Evolutionary conservation across 2,329 filamentous ascomycete species (phyloP).

Genomic region (Alternaria gansuensis): DNA sequence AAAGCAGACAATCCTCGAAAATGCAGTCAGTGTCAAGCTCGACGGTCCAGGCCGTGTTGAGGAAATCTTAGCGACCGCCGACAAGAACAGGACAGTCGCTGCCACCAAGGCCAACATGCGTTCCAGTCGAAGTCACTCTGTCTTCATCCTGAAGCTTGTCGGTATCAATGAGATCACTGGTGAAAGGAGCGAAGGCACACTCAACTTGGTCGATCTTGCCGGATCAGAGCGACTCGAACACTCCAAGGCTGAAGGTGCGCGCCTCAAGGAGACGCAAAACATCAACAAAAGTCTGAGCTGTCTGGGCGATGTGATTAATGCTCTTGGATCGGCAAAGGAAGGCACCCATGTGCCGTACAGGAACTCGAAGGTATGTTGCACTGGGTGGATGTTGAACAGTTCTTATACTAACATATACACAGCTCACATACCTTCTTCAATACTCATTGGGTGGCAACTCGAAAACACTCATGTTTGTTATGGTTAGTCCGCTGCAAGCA

Average conservation of each 20-base stretch:
- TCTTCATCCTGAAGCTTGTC: conserved; percentile 83
- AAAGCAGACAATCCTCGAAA: conserved; percentile 82
- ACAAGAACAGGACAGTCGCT: conserved; percentile 87
- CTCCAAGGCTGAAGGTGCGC: conserved; percentile 83
- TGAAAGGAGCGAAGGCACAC: conserved; percentile 87
- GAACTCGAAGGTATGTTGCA: conserved; percentile 80
- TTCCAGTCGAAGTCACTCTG: conserved; percentile 91
- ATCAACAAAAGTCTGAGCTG: conserved; percentile 96
- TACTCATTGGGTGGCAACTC: conserved; percentile 94
- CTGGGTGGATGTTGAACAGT: background rate
- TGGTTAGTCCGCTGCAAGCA: conserved; percentile 90
- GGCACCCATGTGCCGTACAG: conserved; percentile 87
- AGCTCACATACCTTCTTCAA: conserved; percentile 92
- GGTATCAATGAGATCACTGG: conserved; percentile 76
- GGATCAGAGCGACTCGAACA: conserved; percentile 91
- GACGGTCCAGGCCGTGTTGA: conserved; percentile 84
- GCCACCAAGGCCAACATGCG: conserved; percentile 98
- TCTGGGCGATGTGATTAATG: conserved; percentile 92
- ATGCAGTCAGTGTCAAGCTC: conserved; percentile 78
- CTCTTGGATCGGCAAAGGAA: conserved; percentile 82
- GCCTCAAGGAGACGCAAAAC: conserved; percentile 92
- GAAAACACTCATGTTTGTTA: conserved; percentile 99
- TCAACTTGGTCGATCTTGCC: conserved; percentile 95
- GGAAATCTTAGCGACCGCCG: conserved; percentile 79
- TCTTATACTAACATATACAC: conserved; percentile 19